These are phyloP conservation scores for Sordaria brevicollis DNA, from an alignment of 495 filamentous ascomycete genomes.

Conservation along the genomic window DNA sequence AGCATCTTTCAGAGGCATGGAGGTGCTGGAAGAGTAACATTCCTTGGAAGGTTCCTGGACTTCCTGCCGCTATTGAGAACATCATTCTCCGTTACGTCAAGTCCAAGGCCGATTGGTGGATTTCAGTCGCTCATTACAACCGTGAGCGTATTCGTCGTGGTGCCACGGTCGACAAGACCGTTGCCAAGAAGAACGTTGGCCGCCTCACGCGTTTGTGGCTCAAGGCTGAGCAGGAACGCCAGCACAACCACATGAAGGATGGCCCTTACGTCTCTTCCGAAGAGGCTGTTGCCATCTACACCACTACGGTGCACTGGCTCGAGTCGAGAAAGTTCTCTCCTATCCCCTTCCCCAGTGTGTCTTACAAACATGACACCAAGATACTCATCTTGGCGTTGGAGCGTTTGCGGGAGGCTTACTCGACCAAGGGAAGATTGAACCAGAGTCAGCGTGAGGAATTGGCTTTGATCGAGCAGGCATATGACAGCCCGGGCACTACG, in stretches of 20 bases:
- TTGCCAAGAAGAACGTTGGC: slow-evolving; percentile 98
- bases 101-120: slow-evolving; percentile 99
- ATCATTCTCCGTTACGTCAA: slow-evolving; percentile 98
- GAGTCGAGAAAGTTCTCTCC: slow-evolving; percentile 97
- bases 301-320: slow-evolving; percentile 97
- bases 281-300: slow-evolving; percentile 97
- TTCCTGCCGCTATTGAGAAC: slow-evolving; percentile 95
- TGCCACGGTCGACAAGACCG: slow-evolving; percentile 96
- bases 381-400: slow-evolving; percentile 96
- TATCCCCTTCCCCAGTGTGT: slow-evolving; percentile 97
- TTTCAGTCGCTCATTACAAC: slow-evolving; percentile 97
- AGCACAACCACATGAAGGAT: slow-evolving; percentile 99
- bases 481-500: slow-evolving; percentile 95
- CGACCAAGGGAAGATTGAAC: slow-evolving; percentile 92
- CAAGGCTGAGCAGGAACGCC: slow-evolving; percentile 95
- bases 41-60: slow-evolving; percentile 95
- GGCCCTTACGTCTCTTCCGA: slow-evolving; percentile 97
- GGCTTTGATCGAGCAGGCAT: slow-evolving; percentile 95
- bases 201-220: slow-evolving; percentile 92
- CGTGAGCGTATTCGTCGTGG: slow-evolving; percentile 91
- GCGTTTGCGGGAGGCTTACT: slow-evolving; percentile 90
- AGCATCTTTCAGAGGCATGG: slow-evolving; percentile 97
- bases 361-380: slow-evolving; percentile 99
- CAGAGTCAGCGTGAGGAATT: slow-evolving; percentile 97
- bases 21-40: slow-evolving; percentile 99